phyloP scores from a whole-genome alignment of 805 yeast genomes.

The Starmerella stigmatis region DNA sequence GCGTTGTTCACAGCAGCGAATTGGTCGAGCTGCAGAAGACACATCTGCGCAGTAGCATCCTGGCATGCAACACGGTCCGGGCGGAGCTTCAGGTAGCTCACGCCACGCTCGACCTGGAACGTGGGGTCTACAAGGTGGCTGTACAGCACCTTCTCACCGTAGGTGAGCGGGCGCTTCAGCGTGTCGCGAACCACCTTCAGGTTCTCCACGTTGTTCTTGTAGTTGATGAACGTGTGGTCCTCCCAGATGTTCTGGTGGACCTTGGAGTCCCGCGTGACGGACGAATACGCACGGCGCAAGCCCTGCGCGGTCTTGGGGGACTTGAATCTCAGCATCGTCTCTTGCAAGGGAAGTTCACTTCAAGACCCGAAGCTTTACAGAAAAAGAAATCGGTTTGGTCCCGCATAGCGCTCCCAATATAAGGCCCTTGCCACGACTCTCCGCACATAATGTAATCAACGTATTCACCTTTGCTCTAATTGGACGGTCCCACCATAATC shows the following conservation, averaged over 20 bases:
- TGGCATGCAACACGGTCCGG: conserved; percentile 99
- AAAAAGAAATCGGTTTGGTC: neutral
- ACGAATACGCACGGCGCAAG: conserved; percentile 24
- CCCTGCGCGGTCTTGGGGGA: conserved; percentile 15
- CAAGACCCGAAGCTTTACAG: conserved; percentile 4
- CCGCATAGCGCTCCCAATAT: conserved; percentile 15
- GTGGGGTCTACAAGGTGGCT: conserved; percentile 91
- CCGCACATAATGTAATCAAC: conserved; percentile 19
- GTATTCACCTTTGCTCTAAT: conserved; percentile 9
- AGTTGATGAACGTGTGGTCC: conserved; percentile 72
- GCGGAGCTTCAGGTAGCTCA: conserved; percentile 81
- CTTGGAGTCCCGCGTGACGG: conserved; percentile 53
- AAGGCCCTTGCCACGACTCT: conserved; percentile 6
- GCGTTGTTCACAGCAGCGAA: conserved; percentile 24
- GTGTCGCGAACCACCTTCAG: conserved; percentile 74
- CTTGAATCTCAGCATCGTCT: conserved; percentile 18
- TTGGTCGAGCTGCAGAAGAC: conserved; percentile 55
- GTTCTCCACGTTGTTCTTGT: conserved; percentile 82
- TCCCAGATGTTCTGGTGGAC: conserved; percentile 57
- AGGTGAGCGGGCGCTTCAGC: conserved; percentile 78
- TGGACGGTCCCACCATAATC: conserved; percentile 9
- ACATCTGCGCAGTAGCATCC: conserved; percentile 99
- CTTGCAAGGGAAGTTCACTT: conserved; percentile 1
- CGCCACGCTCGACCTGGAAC: conserved; percentile 77
- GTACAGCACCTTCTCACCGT: conserved; percentile 90